A percentile compares a stretch with the other conserved stretches of the same genome.
Evolutionary conservation across 805 yeast genomes (phyloP).

Genomic region (Zygoascus tannicola): DNA sequence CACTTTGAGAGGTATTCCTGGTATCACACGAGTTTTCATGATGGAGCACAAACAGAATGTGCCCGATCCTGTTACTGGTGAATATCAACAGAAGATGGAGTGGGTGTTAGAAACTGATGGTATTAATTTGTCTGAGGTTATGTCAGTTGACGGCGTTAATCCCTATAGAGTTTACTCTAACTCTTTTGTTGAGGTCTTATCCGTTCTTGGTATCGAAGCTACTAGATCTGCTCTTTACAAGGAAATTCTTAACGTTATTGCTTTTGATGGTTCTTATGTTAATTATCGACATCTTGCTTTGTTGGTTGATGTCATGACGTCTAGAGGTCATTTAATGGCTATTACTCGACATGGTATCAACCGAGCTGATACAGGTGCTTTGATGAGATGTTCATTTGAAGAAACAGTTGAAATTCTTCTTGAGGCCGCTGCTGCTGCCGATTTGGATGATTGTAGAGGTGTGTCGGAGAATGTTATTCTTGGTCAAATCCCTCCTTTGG

Average conservation of each 20-base stretch:
- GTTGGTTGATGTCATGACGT: constrained; percentile 96
- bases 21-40: constrained; percentile 76
- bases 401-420: constrained; percentile 96
- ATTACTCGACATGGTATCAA: constrained; percentile 99
- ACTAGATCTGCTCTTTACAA: constrained; percentile 89
- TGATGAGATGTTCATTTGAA: constrained; percentile 98
- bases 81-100: constrained; percentile 78
- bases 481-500: constrained; percentile 98
- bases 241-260: constrained; percentile 94
- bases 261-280: constrained; percentile 98
- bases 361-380: constrained; percentile 96
- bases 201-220: constrained; percentile 97
- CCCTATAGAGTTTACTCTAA: constrained; percentile 85
- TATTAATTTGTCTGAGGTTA: constrained; percentile 88
- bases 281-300: constrained; percentile 98
- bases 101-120: constrained; percentile 99
- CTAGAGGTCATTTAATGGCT: constrained; percentile 96
- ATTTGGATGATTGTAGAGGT: constrained; percentile 96
- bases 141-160: constrained; percentile 93
- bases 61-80: constrained; percentile 68
- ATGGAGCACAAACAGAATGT: constrained; percentile 34
- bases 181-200: constrained; percentile 90
- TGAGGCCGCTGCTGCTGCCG: constrained; percentile 98
- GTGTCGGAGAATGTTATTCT: constrained; percentile 95
- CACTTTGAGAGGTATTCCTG: constrained; percentile 90